Evolutionary conservation across 805 yeast genomes (phyloP), one percentile per base, ranked within the genome.

Genomic region (Yarrowia yakushimensis): DNA sequence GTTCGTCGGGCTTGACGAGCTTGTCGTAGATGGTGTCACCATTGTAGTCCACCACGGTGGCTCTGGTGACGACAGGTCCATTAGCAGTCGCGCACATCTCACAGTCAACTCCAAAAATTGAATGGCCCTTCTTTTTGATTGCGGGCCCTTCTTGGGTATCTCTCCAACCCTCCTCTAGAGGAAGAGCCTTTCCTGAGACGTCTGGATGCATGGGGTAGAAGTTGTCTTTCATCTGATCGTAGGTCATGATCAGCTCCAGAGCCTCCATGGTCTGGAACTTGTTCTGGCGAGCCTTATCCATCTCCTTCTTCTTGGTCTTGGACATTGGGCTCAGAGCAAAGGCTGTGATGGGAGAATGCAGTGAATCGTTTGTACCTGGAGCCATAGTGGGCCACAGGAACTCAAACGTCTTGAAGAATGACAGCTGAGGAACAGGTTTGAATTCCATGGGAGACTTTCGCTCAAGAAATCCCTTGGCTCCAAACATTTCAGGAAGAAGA

Each of bases 31-130:
- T 71, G 0, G 86, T 81, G 4, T 81, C 79, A 17, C 80, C 81
- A 57, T 83, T 79, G 67, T 81, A 83, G 70, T 88, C 85, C 0
- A 91, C 81, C 10, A 94, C 66, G 1, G 97, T 88, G 0, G 89
- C 83, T 60, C 97, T 78, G 0, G 98, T 84, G 41, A 93, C 76
- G 0, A 83, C 96, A 42, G 80, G 79, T 0, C 90, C 91, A 1
- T 69, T 65, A 0, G 76, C 81, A 0, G 92, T 74, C 63, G 79
- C 75, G 71, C 97, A 90, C 90, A 93, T 94, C 74, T 93, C 99
- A 77, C 99, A 94, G 74, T 93, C 99, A 18, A 94, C 67, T 0
- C 96, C 94, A 75, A 83, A 90, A 0, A 87, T 82, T 63, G 79
- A 34, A 61, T 27, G 84, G 0, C 87, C 80, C 0, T 85, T 86